These are phyloP conservation scores for Colletotrichum spaethianum DNA, from an alignment of 2,329 filamentous ascomycete species.

Conservation along the genomic window DNA sequence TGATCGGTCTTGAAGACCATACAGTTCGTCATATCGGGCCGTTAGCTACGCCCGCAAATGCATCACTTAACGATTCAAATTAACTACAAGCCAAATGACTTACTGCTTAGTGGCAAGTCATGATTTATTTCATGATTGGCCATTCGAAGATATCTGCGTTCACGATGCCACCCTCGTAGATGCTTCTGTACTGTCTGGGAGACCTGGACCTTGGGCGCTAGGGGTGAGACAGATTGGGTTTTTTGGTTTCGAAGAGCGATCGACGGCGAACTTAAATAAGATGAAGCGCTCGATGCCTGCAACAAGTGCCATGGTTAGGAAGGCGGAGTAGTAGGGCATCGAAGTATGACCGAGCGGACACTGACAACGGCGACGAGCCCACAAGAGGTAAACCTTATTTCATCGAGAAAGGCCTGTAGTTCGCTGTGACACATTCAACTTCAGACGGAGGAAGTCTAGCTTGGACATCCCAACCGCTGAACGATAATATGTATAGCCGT, in stretches of 20 bases:
- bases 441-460: constrained; percentile 50
- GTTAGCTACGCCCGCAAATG: constrained; percentile 63
- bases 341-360: constrained; percentile 56
- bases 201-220: constrained; percentile 41
- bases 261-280: constrained; percentile 62
- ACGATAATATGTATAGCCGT: constrained; percentile 52
- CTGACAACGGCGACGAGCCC: constrained; percentile 71
- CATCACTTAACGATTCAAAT: constrained; percentile 59
- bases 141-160: constrained; percentile 58
- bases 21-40: constrained; percentile 64
- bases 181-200: not conserved
- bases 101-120: constrained; percentile 5
- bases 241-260: constrained; percentile 43
- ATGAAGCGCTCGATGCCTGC: constrained; percentile 69
- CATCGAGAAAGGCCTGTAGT: constrained; percentile 53
- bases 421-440: constrained; percentile 51
- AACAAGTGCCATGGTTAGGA: constrained; percentile 64
- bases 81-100: constrained; percentile 61
- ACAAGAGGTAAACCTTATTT: constrained; percentile 65
- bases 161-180: constrained; percentile 40
- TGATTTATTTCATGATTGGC: constrained; percentile 53
- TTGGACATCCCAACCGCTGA: constrained; percentile 57
- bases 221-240: constrained; percentile 39
- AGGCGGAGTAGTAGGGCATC: constrained; percentile 62
- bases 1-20: constrained; percentile 66